Percentiles rank a stretch among this genome's conserved stretches.
These are phyloP conservation scores for Metahyphopichia silvanorum DNA, from an alignment of 805 yeast genomes.

Conservation along the genomic window DNA sequence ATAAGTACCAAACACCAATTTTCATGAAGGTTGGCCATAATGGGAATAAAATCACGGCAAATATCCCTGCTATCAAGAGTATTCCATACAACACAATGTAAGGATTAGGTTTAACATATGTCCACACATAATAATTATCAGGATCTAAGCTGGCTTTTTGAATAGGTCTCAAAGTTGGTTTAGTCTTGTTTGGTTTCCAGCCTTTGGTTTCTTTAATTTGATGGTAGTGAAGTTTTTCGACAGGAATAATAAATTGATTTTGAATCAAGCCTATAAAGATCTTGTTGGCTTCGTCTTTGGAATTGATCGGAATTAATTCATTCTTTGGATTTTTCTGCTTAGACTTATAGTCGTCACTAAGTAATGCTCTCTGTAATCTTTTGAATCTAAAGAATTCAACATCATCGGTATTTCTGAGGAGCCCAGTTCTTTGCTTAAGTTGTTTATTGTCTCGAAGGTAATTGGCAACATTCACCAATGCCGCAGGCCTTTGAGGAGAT, in stretches of 20 bases:
- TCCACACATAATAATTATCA: constrained; percentile 81
- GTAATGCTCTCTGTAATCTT: constrained; percentile 75
- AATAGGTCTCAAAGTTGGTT: constrained; percentile 57
- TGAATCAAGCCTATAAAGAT: constrained; percentile 67
- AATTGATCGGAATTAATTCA: constrained; percentile 40
- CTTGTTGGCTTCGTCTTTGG: constrained; percentile 55
- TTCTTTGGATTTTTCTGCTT: constrained; percentile 46
- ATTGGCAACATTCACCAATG: constrained; percentile 66
- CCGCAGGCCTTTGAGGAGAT: constrained; percentile 35
- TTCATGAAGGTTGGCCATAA: constrained; percentile 93
- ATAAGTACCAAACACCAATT: constrained; percentile 84
- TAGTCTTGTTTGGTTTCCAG: constrained; percentile 57
- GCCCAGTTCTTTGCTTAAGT: constrained; percentile 82
- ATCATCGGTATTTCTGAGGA: constrained; percentile 62
- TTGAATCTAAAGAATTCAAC: constrained; percentile 85
- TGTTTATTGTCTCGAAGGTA: constrained; percentile 60
- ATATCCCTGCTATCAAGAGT: constrained; percentile 61
- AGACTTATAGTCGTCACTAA: constrained; percentile 64
- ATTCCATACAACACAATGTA: constrained; percentile 59
- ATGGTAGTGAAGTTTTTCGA: constrained; percentile 64
- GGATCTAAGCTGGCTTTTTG: constrained; percentile 59
- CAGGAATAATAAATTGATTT: constrained; percentile 72
- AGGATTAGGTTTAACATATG: constrained; percentile 70
- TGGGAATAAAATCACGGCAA: constrained; percentile 76
- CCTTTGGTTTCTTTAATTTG: constrained; percentile 58